Evolutionary conservation across 192 early-diverging fungal species (phyloP).

Genomic region (Linnemannia exigua): DNA sequence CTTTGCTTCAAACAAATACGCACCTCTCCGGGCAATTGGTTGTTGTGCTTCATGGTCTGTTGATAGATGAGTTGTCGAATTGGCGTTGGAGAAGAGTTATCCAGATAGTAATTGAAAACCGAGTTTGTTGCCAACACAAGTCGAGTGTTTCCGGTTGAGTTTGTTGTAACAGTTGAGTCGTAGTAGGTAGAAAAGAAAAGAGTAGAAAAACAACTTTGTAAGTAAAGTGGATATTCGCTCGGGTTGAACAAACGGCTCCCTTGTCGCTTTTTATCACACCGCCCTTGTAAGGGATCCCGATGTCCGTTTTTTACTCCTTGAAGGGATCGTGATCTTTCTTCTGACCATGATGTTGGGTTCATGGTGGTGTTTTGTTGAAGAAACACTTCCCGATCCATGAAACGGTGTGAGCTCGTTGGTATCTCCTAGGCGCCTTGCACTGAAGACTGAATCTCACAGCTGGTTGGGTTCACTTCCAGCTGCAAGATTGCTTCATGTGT

Average conservation of each 20-base stretch:
- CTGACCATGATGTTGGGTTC: constrained; percentile 9
- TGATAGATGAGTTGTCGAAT: background rate
- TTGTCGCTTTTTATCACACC: background rate
- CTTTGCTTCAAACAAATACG: constrained; percentile 14
- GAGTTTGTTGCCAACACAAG: constrained; percentile 4
- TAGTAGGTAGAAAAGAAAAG: constrained; percentile 29
- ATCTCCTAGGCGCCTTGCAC: background rate
- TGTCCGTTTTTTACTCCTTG: background rate
- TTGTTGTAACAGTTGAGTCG: constrained; percentile 9
- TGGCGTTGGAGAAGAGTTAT: background rate
- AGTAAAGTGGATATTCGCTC: background rate
- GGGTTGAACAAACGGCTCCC: background rate
- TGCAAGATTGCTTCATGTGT: background rate
- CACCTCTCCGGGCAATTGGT: constrained; percentile 60
- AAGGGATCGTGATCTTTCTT: background rate
- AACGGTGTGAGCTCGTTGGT: background rate
- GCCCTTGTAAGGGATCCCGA: background rate
- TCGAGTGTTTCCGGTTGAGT: background rate
- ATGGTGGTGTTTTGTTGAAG: background rate
- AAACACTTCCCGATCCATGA: background rate
- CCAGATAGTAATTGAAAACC: background rate
- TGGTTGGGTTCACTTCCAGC: background rate
- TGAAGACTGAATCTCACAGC: background rate
- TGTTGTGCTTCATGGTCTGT: constrained; percentile 62
- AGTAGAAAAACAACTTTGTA: constrained; percentile 1